Base-by-base conservation (phyloP, 306 rosid species). In the Dryas drummondii region DNA sequence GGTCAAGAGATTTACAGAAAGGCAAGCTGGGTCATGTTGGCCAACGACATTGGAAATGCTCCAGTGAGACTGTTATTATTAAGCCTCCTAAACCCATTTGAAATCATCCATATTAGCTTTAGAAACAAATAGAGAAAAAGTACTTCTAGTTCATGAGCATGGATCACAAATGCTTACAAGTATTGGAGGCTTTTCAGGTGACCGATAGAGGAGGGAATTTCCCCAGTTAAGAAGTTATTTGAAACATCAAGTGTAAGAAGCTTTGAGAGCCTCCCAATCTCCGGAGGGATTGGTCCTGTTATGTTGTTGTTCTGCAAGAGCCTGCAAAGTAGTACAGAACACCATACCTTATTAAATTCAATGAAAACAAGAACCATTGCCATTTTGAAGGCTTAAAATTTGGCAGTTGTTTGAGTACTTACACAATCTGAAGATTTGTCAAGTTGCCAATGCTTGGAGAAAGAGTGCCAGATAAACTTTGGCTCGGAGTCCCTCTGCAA, bases 381-480 rank as follows among this genome's bases (percentile, higher is more conserved):
- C 55, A 50, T 71, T 5, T 44, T 65, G 14, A 8, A 4, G 61
- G 45, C 4, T 22, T 63, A 50, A 76, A 37, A 22, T 7, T 5
- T 64, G 50, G 17, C 15, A 49, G 46, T 71, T 51, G 19, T 48
- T 6, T 7, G 27, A 71, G 49, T 58, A 82, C 99, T 87, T 87
- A 96, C 99, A 96, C 93, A 85, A 88, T 90, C 80, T 92, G 98
- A 75, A 96, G 99, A 81, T 96, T 96, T 70, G 97, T 90, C 72
- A 96, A 86, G 87, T 96, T 96, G 63, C 98, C 99, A 76, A 96
- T 89, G 87, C 96, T 96, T 77, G 92, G 84, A 68, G 99, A 90
- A 63, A 96, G 86, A 76, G 92, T 86, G 59, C 99, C 99, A 65
- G 97, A 87, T 79, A 96, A 71, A 85, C 82, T 96, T 84, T 96